phyloP scores from a whole-genome alignment of 202 grass and related monocot genomes.

The Digitaria exilis region DNA sequence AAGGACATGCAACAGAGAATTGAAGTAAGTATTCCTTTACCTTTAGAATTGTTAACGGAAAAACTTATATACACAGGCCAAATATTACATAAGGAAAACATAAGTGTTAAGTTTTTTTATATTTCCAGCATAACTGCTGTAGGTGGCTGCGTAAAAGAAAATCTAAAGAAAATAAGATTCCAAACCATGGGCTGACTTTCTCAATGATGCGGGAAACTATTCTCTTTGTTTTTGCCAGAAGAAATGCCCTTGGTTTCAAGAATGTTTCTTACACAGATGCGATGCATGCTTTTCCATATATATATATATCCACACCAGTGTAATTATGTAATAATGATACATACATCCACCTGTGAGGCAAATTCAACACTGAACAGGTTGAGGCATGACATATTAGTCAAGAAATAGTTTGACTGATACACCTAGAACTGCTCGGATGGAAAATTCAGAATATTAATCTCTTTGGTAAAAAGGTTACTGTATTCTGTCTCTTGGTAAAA shows the following conservation, averaged over 20 bases:
- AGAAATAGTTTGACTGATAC: conserved; percentile 14
- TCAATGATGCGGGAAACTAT: too few relatives aligned
- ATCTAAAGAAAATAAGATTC: background rate
- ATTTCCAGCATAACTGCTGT: conserved; percentile 13
- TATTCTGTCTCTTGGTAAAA: background rate
- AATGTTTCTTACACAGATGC: conserved; percentile 13
- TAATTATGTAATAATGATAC: conserved; percentile 1
- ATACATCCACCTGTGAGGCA: background rate
- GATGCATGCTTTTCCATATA: background rate
- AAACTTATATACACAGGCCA: background rate
- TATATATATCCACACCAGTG: background rate
- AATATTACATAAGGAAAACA: background rate
- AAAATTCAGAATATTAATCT: too few relatives aligned
- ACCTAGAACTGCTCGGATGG: conserved; percentile 22
- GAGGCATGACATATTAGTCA: background rate
- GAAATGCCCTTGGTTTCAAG: background rate
- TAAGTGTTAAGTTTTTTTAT: background rate
- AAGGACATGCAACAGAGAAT: conserved; percentile 92
- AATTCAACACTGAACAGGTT: background rate
- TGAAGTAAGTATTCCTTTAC: conserved; percentile 59
- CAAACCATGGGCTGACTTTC: background rate
- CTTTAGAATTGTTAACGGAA: background rate
- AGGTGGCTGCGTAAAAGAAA: background rate
- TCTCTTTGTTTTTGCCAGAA: background rate
- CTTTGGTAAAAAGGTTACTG: background rate